These are phyloP conservation scores for Cordyceps militaris DNA, from an alignment of 2,329 filamentous ascomycete genomes.

Conservation along the genomic window DNA sequence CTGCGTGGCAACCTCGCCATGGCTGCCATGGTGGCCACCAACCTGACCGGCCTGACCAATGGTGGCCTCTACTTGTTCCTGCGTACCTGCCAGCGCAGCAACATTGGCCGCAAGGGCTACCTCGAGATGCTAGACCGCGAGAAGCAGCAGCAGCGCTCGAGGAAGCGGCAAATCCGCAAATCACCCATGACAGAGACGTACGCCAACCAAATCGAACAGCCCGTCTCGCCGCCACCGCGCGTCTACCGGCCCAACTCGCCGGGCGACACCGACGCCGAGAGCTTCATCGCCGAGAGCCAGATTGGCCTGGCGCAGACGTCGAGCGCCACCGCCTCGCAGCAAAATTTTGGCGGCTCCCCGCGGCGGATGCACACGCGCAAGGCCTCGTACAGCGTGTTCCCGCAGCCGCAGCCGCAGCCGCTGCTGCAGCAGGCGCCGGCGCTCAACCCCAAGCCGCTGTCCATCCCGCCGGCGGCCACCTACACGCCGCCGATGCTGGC, in stretches of 20 bases:
- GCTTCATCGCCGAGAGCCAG: constrained; percentile 4
- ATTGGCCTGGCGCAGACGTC: constrained; percentile 3
- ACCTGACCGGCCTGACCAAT: constrained; percentile 58
- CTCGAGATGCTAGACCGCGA: constrained; percentile 38
- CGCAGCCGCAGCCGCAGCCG: constrained; percentile 9
- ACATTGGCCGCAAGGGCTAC: constrained; percentile 44
- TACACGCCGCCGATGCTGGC: constrained; percentile 27
- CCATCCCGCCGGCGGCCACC: constrained; percentile 41
- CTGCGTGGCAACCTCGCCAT: constrained; percentile 47
- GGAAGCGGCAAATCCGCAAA: constrained; percentile 1
- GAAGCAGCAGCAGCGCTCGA: constrained; percentile 17
- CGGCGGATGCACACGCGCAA: constrained; percentile 12
- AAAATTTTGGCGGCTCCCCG: background rate
- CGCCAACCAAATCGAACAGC: constrained; percentile 9
- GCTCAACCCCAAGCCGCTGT: constrained; percentile 22
- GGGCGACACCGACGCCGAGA: background rate
- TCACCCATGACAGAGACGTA: constrained; percentile 9
- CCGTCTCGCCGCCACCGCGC: background rate
- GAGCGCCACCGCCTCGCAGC: background rate
- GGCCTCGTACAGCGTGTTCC: constrained; percentile 23
- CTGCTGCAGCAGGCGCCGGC: background rate
- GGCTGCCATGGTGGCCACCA: constrained; percentile 58
- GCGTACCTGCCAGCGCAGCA: constrained; percentile 53
- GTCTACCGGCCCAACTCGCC: background rate
- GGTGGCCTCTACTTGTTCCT: constrained; percentile 61